A percentile compares a stretch with the other conserved stretches of the same genome.
Conservation (phyloP, 75 land plant species). For the Adiantum capillusveneris region DNA sequence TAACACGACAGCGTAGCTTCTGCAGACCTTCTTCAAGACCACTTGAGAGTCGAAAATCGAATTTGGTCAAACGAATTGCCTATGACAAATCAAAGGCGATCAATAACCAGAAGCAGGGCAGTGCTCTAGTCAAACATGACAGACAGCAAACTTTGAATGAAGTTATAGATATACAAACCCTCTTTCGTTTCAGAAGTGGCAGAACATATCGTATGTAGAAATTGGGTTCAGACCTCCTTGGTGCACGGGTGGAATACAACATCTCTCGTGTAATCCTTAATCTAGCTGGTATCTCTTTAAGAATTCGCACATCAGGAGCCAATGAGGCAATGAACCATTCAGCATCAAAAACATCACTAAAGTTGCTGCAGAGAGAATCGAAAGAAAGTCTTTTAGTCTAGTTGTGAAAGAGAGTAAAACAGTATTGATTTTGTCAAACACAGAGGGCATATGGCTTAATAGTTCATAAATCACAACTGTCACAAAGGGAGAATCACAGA, state of each 20-base stretch:
- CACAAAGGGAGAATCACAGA: no score
- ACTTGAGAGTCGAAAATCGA: slow-evolving; percentile 32
- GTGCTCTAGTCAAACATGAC: neutral
- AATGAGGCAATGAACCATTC: slow-evolving; percentile 30
- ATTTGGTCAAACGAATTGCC: slow-evolving; percentile 30
- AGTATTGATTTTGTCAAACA: no score
- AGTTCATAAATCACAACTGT: no score
- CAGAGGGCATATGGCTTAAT: no score
- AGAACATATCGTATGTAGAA: slow-evolving; percentile 22
- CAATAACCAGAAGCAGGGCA: neutral
- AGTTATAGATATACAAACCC: slow-evolving; percentile 6
- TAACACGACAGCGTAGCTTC: slow-evolving; percentile 30
- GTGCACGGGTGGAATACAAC: slow-evolving; percentile 21
- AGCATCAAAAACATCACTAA: slow-evolving; percentile 38
- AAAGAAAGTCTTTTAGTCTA: no score
- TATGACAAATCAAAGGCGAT: slow-evolving; percentile 3
- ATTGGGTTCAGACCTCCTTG: slow-evolving; percentile 27
- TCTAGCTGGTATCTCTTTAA: slow-evolving; percentile 21
- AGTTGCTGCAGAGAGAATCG: slow-evolving; percentile 26
- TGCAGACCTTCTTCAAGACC: slow-evolving; percentile 24
- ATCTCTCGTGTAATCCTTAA: slow-evolving; percentile 1
- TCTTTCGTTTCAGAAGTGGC: slow-evolving; percentile 20
- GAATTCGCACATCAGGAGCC: slow-evolving; percentile 27
- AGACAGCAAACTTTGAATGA: no score
- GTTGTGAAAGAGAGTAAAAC: no score